Evolutionary conservation across 1,139 yeast genomes (phyloP).

Genomic region (Zygotorulaspora mrakii): DNA sequence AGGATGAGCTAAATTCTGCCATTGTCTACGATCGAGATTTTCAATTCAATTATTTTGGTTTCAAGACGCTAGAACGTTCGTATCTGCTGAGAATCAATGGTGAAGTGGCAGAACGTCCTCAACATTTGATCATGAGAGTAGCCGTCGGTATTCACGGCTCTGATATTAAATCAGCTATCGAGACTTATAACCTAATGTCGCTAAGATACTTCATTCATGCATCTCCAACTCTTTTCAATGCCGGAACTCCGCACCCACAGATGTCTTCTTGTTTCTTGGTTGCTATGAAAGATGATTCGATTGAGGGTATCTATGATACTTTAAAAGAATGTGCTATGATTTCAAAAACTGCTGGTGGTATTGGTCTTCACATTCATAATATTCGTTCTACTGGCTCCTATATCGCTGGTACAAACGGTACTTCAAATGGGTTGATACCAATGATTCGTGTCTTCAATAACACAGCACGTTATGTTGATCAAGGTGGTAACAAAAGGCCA

Average conservation of each 20-base stretch:
- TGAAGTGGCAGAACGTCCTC: conserved; percentile 84
- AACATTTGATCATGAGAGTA: conserved; percentile 85
- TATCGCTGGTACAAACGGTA: conserved; percentile 86
- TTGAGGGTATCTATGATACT: conserved; percentile 86
- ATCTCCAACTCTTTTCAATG: conserved; percentile 84
- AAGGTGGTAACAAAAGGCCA: conserved; percentile 92
- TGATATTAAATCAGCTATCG: conserved; percentile 66
- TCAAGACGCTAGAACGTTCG: conserved; percentile 82
- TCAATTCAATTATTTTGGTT: conserved; percentile 78
- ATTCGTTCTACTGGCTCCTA: conserved; percentile 82
- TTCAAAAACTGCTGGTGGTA: conserved; percentile 89
- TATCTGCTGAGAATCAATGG: conserved; percentile 69
- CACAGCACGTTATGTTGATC: conserved; percentile 90
- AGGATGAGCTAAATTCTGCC: conserved; percentile 73
- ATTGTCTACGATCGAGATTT: conserved; percentile 82
- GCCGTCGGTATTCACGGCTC: conserved; percentile 83
- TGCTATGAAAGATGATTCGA: conserved; percentile 86
- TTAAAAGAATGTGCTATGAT: conserved; percentile 82
- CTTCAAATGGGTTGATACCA: conserved; percentile 83
- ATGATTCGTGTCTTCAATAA: conserved; percentile 88
- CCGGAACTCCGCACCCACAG: conserved; percentile 84
- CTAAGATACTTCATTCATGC: conserved; percentile 82
- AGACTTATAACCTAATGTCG: conserved; percentile 83
- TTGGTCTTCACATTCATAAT: conserved; percentile 80
- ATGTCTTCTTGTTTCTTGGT: conserved; percentile 87